phyloP scores from a whole-genome alignment of 352 stramenopile species.

The Globisporangium mamillatum region DNA sequence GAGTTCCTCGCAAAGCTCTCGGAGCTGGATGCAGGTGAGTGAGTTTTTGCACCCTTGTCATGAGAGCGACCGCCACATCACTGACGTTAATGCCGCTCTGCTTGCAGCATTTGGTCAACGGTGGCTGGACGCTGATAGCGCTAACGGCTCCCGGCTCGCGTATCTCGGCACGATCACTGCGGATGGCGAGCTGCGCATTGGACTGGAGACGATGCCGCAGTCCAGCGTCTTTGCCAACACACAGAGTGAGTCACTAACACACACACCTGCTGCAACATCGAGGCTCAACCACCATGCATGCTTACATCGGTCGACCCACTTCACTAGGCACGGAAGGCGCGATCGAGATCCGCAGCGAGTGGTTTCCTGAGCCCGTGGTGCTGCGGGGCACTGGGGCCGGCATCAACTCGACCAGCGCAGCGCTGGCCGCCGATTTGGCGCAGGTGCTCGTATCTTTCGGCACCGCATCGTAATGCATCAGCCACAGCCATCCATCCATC shows the following conservation, averaged over 20 bases:
- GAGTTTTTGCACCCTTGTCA: background rate
- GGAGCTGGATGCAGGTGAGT: conserved; percentile 33
- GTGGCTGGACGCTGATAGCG: background rate
- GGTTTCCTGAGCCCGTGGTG: conserved; percentile 56
- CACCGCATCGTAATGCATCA: too few relatives aligned
- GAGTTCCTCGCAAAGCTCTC: conserved; percentile 51
- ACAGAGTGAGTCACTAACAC: conserved; percentile 16
- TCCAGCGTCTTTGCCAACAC: conserved; percentile 37
- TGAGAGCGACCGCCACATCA: background rate
- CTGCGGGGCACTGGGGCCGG: conserved; percentile 63
- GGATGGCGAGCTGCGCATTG: conserved; percentile 38
- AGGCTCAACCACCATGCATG: background rate
- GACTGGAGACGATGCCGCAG: conserved; percentile 24
- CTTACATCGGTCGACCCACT: background rate
- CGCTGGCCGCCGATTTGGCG: conserved; percentile 49
- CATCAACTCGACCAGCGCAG: conserved; percentile 52
- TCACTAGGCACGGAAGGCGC: conserved; percentile 52
- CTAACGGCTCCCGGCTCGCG: conserved; percentile 31
- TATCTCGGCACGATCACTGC: conserved; percentile 55
- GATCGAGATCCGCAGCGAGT: conserved; percentile 51
- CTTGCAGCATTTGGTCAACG: background rate
- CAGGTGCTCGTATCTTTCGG: conserved; percentile 8
- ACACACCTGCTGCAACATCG: too few relatives aligned
- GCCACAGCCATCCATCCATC: background rate
- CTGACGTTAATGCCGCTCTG: background rate